Base-by-base conservation (phyloP, 1,284 basidiomycete species). In the Pseudozyma hubeiensis region DNA sequence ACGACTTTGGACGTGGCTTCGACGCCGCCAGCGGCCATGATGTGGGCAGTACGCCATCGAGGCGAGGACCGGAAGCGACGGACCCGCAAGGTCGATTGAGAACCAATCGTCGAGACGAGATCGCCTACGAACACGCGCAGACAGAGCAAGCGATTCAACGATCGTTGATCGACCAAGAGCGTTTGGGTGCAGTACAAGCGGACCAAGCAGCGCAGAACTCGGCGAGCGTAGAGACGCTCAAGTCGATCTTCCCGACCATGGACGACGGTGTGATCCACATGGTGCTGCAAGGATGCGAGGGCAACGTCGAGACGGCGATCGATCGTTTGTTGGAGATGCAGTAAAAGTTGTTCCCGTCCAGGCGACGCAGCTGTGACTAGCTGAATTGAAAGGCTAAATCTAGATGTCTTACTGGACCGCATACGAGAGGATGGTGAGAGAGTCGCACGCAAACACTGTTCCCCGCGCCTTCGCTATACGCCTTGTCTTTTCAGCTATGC, bases 251-350 rank as follows among this genome's bases (percentile, higher is more conserved):
- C 49, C 79, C 79, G 1, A 68, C 69, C 16, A 71, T 75, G 54
- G 79, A 81, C n/a, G 54, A 62, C 5, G 55, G 64, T 1, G 78
- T 81, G 48, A 72, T 79, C 34, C 63, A 67, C 56, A 75, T 80
- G 64, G 73, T 81, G 34, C 44, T 81, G 64, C 73, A 80, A 31
- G 78, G 76, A 17, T 76, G 76, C 46, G 63, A 71, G 34, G 71
- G 67, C 5, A 70, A 81, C 48, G 79, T 80, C 14, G 78, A 81
- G 65, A 60, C 64, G 16, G 77, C 79, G n/a, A 81, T 81, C 39
- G 79, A 81, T 49, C 70, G 78, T 10, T 45, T 81, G 37, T 53
- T 81, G 19, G 79, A 81, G 57, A 81, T 81, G 79, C 66, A 68
- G 55, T 76, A 60, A 24, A 24, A 24, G 2, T 24, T 24, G 4